Percentiles rank a stretch among this genome's conserved stretches.
phyloP scores from a whole-genome alignment of 2,329 filamentous ascomycete genomes.

The Stachybotrys chlorohalonatus region DNA sequence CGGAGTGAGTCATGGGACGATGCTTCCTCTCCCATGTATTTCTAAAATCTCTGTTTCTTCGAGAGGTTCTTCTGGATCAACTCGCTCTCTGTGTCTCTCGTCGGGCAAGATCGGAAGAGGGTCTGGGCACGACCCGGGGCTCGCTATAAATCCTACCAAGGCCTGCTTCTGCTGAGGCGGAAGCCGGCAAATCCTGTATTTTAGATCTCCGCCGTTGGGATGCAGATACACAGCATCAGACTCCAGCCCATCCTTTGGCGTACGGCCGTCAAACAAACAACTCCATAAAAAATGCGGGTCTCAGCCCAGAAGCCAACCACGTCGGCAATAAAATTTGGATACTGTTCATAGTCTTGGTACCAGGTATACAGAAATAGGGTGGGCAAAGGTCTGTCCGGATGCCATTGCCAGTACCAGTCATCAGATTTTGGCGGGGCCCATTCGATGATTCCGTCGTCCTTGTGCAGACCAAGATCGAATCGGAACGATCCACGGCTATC shows the following conservation, averaged over 20 bases:
- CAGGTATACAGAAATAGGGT: conserved; percentile 15
- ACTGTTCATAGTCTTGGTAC: conserved; percentile 4
- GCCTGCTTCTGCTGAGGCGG: conserved; percentile 7
- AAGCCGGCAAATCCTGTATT: conserved; percentile 11
- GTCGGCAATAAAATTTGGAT: conserved; percentile 9
- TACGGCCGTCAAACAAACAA: conserved; percentile 1
- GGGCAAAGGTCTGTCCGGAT: conserved; percentile 7
- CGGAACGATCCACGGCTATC: conserved; percentile 16
- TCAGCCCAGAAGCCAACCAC: conserved; percentile 12
- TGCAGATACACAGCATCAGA: conserved; percentile 7
- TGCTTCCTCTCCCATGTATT: conserved; percentile 20
- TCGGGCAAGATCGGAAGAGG: conserved; percentile 9
- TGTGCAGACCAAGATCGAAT: conserved; percentile 10
- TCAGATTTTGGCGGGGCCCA: conserved; percentile 11
- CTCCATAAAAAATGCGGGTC: conserved; percentile 5
- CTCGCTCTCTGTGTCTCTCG: conserved; percentile 10
- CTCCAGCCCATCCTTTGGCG: neutral
- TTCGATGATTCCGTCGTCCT: conserved; percentile 10
- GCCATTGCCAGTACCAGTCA: neutral
- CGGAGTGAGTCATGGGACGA: neutral
- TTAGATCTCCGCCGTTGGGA: conserved; percentile 1
- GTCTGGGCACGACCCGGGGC: neutral
- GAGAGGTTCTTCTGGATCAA: conserved; percentile 16
- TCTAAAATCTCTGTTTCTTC: conserved; percentile 14
- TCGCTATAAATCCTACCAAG: conserved; percentile 7